Evolutionary conservation across 495 filamentous ascomycete genomes (phyloP).

Genomic region (Lepraria neglecta): DNA sequence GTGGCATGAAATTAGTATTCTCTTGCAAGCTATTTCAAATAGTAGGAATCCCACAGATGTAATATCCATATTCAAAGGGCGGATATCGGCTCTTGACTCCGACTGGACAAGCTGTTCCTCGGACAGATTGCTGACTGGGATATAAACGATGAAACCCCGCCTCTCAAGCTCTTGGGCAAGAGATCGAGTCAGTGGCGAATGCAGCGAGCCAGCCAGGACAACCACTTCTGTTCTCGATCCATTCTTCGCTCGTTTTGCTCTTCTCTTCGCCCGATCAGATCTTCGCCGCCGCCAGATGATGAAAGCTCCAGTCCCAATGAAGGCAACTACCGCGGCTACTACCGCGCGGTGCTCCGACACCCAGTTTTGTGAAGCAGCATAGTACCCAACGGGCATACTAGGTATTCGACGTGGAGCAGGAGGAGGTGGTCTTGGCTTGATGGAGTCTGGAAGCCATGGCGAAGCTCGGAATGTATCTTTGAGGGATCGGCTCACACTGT

Average conservation of each 20-base stretch:
- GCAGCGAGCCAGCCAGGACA: slow-evolving; percentile 75
- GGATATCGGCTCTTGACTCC: slow-evolving; percentile 71
- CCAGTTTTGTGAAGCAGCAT: slow-evolving; percentile 54
- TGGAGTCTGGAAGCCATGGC: slow-evolving; percentile 62
- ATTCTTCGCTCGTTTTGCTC: slow-evolving; percentile 69
- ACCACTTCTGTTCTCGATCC: slow-evolving; percentile 88
- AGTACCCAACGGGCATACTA: slow-evolving; percentile 35
- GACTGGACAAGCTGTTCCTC: slow-evolving; percentile 75
- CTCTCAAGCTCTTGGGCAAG: slow-evolving; percentile 81
- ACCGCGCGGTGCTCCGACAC: slow-evolving; percentile 60
- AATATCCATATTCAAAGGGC: slow-evolving; percentile 74
- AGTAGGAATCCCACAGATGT: slow-evolving; percentile 51
- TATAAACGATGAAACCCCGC: slow-evolving; percentile 86
- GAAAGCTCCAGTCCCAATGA: slow-evolving; percentile 61
- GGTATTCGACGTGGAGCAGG: slow-evolving; percentile 39
- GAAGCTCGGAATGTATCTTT: slow-evolving; percentile 57
- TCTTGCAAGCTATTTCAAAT: slow-evolving; percentile 1
- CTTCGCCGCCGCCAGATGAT: slow-evolving; percentile 57
- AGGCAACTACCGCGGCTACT: slow-evolving; percentile 59
- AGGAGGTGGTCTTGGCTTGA: slow-evolving; percentile 51
- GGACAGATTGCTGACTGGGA: slow-evolving; percentile 70
- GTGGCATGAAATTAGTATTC: slow-evolving; percentile 40
- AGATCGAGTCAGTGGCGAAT: slow-evolving; percentile 71
- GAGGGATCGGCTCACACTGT: slow-evolving; percentile 56
- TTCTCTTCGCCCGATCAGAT: slow-evolving; percentile 56